These are phyloP conservation scores for Aureobasidium vineae DNA, from an alignment of 2,329 filamentous ascomycete genomes.

Conservation along the genomic window DNA sequence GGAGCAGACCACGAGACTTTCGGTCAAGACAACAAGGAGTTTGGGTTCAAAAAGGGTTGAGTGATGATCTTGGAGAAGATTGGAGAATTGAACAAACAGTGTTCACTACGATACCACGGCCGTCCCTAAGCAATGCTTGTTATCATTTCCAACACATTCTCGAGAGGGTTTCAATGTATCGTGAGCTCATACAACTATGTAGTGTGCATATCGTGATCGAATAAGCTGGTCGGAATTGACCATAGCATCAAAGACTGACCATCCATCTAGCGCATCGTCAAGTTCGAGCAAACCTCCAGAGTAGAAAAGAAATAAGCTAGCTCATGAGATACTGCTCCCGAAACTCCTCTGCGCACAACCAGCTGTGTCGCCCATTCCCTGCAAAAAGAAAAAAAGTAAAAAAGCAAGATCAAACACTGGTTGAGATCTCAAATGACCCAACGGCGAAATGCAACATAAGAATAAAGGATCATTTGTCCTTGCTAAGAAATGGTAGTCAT, in stretches of 20 bases:
- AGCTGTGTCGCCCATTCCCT: neutral
- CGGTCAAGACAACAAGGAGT: neutral
- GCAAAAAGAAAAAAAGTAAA: neutral
- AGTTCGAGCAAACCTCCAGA: neutral
- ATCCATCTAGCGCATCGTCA: neutral
- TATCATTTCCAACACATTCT: no score
- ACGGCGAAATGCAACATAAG: neutral
- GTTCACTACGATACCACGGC: no score
- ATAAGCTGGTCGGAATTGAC: neutral
- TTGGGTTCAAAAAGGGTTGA: neutral
- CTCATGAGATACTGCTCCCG: neutral
- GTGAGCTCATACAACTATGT: neutral
- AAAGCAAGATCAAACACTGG: neutral
- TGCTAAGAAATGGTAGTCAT: constrained; percentile 6
- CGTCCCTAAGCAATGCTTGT: no score
- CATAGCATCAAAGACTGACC: neutral
- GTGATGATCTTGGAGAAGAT: neutral
- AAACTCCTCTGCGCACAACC: neutral
- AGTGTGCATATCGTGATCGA: neutral
- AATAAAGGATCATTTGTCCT: neutral
- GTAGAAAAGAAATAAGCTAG: neutral
- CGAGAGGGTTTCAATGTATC: no score
- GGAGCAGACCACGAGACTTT: constrained; percentile 3
- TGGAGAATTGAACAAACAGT: no score
- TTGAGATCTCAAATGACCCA: neutral